phyloP scores from a whole-genome alignment of 2,329 filamentous ascomycete species.

The Pyricularia pennisetigena region DNA sequence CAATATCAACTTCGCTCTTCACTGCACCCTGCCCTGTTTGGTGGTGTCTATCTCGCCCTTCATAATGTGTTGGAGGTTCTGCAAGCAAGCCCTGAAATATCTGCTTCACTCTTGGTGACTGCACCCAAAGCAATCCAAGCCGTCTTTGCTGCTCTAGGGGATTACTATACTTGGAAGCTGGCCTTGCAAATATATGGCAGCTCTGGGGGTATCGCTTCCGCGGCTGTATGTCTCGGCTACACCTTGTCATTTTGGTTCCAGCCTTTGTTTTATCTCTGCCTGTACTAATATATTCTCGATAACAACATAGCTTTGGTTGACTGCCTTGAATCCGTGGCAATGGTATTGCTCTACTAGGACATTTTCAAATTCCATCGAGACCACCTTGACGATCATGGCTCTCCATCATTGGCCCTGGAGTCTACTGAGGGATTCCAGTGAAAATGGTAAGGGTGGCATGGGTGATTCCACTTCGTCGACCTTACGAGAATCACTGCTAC shows the following conservation, averaged over 20 bases:
- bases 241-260: background rate
- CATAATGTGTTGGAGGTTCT: constrained; percentile 46
- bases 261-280: background rate
- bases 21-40: constrained; percentile 82
- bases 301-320: constrained; percentile 52
- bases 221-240: constrained; percentile 49
- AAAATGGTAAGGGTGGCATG: background rate
- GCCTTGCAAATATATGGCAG: constrained; percentile 63
- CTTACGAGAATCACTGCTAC: constrained; percentile 53
- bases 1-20: constrained; percentile 77
- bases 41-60: constrained; percentile 57
- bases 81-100: constrained; percentile 40
- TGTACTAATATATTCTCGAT: background rate
- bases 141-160: constrained; percentile 63
- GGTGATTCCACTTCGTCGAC: constrained; percentile 1
- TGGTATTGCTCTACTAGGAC: constrained; percentile 93
- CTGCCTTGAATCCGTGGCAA: constrained; percentile 77
- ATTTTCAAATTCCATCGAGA: constrained; percentile 89
- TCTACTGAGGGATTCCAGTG: constrained; percentile 35
- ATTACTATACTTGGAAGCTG: constrained; percentile 83
- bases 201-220: constrained; percentile 52
- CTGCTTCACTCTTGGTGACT: constrained; percentile 58
- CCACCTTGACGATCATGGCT: constrained; percentile 72
- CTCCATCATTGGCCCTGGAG: constrained; percentile 84
- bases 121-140: constrained; percentile 71